A percentile compares a stretch with the other conserved stretches of the same genome.
phyloP scores from a whole-genome alignment of 2,329 filamentous ascomycete genomes.

The Aspergillus ochraceoroseus region DNA sequence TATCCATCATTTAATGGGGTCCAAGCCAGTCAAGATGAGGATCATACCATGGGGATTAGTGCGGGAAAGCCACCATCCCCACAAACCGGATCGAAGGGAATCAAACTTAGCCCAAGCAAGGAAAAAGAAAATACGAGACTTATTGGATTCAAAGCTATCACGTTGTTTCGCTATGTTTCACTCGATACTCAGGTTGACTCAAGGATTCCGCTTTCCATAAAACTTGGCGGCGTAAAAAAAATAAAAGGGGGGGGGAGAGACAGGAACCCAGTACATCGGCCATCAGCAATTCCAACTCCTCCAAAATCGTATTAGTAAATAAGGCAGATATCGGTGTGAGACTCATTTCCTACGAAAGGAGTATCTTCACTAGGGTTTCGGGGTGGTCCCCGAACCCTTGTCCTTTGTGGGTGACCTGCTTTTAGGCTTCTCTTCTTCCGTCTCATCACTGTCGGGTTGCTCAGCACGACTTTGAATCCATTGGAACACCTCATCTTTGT shows the following conservation, averaged over 20 bases:
- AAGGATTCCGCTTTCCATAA: constrained; percentile 3
- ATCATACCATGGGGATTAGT: background rate
- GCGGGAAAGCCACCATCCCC: no score
- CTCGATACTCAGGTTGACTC: constrained; percentile 4
- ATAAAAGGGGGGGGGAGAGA: constrained; percentile 1
- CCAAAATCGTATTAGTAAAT: constrained; percentile 5
- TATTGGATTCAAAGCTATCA: background rate
- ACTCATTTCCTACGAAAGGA: no score
- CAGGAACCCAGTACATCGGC: constrained; percentile 1
- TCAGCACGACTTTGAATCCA: constrained; percentile 43
- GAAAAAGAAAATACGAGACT: background rate
- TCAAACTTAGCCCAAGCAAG: background rate
- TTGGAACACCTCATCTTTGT: constrained; percentile 48
- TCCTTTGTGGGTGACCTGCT: constrained; percentile 19
- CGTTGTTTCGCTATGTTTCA: constrained; percentile 9
- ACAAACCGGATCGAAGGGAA: background rate
- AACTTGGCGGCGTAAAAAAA: background rate
- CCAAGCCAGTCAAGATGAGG: constrained; percentile 1
- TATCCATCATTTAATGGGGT: constrained; percentile 6
- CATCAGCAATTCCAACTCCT: constrained; percentile 2
- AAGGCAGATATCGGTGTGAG: no score
- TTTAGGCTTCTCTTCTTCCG: constrained; percentile 24
- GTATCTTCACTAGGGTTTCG: constrained; percentile 7
- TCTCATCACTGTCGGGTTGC: constrained; percentile 24
- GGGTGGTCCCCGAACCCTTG: constrained; percentile 7